These are phyloP conservation scores for Gossypium bickii DNA, from an alignment of 345 rosid species.

Conservation along the genomic window DNA sequence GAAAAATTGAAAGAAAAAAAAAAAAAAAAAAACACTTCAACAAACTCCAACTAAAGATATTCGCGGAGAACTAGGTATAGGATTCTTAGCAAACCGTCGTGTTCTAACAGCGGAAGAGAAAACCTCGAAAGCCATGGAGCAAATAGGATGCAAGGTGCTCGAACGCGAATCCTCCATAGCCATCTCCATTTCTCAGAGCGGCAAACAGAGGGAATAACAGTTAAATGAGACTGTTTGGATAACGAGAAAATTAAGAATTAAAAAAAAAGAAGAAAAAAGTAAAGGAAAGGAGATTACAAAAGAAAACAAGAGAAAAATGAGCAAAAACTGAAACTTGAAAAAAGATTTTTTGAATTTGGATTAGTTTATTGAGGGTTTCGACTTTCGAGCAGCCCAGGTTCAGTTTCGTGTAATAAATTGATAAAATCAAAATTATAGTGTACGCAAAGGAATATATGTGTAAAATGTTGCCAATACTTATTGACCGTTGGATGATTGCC, in stretches of 20 bases:
- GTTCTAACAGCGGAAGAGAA: slow-evolving; percentile 1
- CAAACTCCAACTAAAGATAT: slow-evolving; percentile 1
- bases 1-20: background rate
- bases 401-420: background rate
- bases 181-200: slow-evolving; percentile 3
- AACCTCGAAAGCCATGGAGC: slow-evolving; percentile 6
- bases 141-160: background rate
- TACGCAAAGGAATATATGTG: background rate
- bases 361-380: background rate
- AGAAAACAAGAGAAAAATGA: slow-evolving; percentile 14
- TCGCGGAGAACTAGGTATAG: slow-evolving; percentile 3
- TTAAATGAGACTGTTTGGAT: slow-evolving; percentile 15
- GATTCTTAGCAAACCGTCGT: slow-evolving; percentile 7
- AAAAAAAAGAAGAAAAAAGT: background rate
- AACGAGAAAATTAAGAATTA: background rate
- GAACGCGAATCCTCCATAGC: slow-evolving; percentile 4
- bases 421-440: background rate
- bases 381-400: background rate
- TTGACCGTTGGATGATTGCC: background rate
- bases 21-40: background rate
- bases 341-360: background rate
- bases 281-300: background rate
- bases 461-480: background rate
- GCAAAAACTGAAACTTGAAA: background rate
- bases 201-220: background rate